These are phyloP conservation scores for Vitis labrusca DNA, from an alignment of 164 flowering plant genomes.

Conservation along the genomic window DNA sequence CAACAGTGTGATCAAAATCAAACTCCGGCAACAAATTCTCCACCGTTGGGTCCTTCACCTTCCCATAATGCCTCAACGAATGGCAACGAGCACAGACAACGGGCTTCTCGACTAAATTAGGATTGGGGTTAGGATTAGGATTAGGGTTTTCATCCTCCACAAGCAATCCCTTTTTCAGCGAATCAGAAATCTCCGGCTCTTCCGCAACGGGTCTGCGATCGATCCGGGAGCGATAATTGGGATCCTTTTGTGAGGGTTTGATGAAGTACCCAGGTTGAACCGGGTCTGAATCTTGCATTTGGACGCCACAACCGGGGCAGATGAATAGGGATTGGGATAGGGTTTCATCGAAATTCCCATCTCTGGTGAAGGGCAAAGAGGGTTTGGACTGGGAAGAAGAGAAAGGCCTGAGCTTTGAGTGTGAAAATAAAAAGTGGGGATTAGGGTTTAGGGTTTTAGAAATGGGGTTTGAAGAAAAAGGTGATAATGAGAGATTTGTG, in stretches of 20 bases:
- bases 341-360: conserved; percentile 73
- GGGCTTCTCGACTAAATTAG: conserved; percentile 29
- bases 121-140: neutral
- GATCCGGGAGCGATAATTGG: conserved; percentile 28
- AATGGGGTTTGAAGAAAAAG: neutral
- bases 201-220: conserved; percentile 39
- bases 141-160: conserved; percentile 19
- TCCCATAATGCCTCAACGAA: conserved; percentile 74
- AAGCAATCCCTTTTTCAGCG: conserved; percentile 57
- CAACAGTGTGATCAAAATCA: conserved; percentile 91
- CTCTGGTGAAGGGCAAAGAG: conserved; percentile 38
- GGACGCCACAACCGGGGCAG: conserved; percentile 93
- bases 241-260: conserved; percentile 46
- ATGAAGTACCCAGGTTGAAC: conserved; percentile 77
- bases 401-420: neutral
- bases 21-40: conserved; percentile 94
- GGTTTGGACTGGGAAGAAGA: conserved; percentile 10
- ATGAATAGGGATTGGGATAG: conserved; percentile 25
- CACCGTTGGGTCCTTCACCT: conserved; percentile 67
- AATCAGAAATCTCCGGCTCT: conserved; percentile 61
- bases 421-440: neutral
- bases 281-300: conserved; percentile 68
- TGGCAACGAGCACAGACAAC: conserved; percentile 90
- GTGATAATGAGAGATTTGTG: neutral
- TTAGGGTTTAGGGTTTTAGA: neutral